Percentiles rank a stretch among this genome's conserved stretches.
Evolutionary conservation across 768 basidiomycete genomes (phyloP).

Genomic region (Lentinula sp.): DNA sequence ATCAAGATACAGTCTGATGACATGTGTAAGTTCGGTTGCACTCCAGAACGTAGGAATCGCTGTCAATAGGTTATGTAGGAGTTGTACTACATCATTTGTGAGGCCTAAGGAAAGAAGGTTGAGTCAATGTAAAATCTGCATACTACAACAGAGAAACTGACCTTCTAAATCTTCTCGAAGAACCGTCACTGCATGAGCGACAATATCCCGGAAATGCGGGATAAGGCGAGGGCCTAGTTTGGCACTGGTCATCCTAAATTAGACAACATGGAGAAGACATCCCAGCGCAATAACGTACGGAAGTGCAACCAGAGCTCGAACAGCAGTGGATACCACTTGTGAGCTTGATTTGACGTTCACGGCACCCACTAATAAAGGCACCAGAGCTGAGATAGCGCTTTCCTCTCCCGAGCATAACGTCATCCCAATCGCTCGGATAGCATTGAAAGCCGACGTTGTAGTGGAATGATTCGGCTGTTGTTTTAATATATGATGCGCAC

Average conservation of each 20-base stretch:
- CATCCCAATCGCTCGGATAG: slow-evolving; percentile 51
- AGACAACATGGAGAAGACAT: neutral
- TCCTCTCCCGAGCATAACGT: slow-evolving; percentile 68
- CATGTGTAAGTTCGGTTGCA: slow-evolving; percentile 44
- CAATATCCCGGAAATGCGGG: slow-evolving; percentile 72
- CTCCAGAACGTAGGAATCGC: slow-evolving; percentile 85
- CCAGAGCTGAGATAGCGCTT: slow-evolving; percentile 43
- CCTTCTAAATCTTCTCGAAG: slow-evolving; percentile 37
- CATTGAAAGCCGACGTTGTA: slow-evolving; percentile 45
- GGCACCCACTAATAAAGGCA: slow-evolving; percentile 48
- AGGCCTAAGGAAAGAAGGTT: slow-evolving; percentile 17
- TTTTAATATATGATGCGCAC: slow-evolving; percentile 43
- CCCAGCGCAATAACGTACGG: slow-evolving; percentile 34
- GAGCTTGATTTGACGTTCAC: slow-evolving; percentile 32
- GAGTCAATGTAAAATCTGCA: neutral
- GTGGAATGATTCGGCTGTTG: slow-evolving; percentile 32
- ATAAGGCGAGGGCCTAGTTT: slow-evolving; percentile 86
- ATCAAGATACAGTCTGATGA: slow-evolving; percentile 54
- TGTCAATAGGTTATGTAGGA: slow-evolving; percentile 64
- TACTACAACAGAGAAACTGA: slow-evolving; percentile 12
- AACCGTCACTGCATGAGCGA: slow-evolving; percentile 47
- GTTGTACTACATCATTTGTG: slow-evolving; percentile 29
- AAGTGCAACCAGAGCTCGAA: slow-evolving; percentile 54
- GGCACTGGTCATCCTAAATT: slow-evolving; percentile 33
- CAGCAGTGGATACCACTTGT: slow-evolving; percentile 30